phyloP scores from a whole-genome alignment of 2,329 filamentous ascomycete genomes.

The Paraphoma sp. region DNA sequence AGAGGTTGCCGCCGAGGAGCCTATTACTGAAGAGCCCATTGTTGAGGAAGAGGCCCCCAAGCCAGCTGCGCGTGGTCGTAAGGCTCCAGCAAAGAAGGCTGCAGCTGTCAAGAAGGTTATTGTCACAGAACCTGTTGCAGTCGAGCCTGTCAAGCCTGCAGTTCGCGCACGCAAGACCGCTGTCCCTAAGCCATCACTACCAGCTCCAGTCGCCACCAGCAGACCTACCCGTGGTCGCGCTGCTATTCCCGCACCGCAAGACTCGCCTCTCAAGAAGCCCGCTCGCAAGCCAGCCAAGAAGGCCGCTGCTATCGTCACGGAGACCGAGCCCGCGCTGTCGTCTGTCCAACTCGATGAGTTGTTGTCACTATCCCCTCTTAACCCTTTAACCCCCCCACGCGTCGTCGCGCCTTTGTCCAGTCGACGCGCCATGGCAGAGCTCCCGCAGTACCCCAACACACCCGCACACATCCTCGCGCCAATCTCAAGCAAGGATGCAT shows the following conservation, averaged over 20 bases:
- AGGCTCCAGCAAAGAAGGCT: conserved; percentile 24
- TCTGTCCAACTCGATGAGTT: conserved; percentile 20
- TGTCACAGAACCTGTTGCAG: conserved; percentile 9
- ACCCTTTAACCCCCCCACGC: conserved; percentile 17
- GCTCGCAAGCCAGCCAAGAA: conserved; percentile 35
- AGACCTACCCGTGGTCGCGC: conserved; percentile 31
- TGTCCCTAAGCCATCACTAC: conserved; percentile 16
- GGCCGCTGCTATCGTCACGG: conserved; percentile 16
- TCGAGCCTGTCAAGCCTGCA: conserved; percentile 24
- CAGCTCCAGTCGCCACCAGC: conserved; percentile 15
- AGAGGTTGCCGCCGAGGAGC: conserved; percentile 14
- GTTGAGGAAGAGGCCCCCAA: conserved; percentile 20
- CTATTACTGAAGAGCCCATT: conserved; percentile 6
- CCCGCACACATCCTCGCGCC: conserved; percentile 23
- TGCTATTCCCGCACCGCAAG: conserved; percentile 18
- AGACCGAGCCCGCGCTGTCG: conserved; percentile 11
- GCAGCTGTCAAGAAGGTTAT: conserved; percentile 11
- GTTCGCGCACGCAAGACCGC: conserved; percentile 27
- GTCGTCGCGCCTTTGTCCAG: conserved; percentile 8
- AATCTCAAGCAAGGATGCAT: conserved; percentile 13
- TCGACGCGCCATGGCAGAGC: conserved; percentile 8
- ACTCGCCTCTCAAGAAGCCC: conserved; percentile 34
- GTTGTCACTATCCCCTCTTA: conserved; percentile 26
- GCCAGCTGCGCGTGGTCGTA: conserved; percentile 23
- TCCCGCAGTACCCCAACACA: conserved; percentile 23